phyloP scores from a whole-genome alignment of 441 rosid species.

The Bocquillonia castaneifolia region DNA sequence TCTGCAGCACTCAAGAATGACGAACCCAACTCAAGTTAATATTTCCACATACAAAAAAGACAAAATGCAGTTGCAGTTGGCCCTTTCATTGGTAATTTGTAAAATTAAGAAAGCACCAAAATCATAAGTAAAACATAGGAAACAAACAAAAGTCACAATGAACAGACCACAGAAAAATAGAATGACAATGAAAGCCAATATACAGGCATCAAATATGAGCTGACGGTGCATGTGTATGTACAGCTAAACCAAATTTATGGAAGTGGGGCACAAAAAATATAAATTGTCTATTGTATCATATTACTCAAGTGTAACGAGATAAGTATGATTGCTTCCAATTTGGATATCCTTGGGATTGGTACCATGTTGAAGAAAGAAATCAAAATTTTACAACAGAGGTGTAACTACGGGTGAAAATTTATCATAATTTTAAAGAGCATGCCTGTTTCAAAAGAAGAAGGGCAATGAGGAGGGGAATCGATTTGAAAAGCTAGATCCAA shows the following conservation, averaged over 20 bases:
- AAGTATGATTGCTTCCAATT: neutral
- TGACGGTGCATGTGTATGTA: neutral
- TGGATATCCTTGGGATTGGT: neutral
- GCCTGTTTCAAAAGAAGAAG: neutral
- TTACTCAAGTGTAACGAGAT: neutral
- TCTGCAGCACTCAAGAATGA: constrained; percentile 36
- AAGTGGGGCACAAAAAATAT: neutral
- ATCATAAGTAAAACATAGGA: neutral
- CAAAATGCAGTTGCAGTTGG: neutral
- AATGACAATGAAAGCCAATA: neutral
- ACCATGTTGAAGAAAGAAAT: neutral
- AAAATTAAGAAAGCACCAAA: neutral
- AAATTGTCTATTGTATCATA: neutral
- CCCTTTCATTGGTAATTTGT: neutral
- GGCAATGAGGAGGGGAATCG: neutral
- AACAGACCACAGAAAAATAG: neutral
- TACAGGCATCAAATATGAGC: neutral
- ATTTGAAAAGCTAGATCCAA: neutral
- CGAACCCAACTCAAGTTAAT: neutral
- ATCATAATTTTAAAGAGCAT: neutral
- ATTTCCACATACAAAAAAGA: neutral
- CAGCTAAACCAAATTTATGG: neutral
- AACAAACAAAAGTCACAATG: constrained; percentile 5
- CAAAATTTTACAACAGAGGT: neutral
- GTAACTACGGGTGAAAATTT: neutral